A percentile compares a stretch with the other conserved stretches of the same genome.
Evolutionary conservation across 177 flowering plant species (phyloP).

Genomic region (Vitis hybrid): DNA sequence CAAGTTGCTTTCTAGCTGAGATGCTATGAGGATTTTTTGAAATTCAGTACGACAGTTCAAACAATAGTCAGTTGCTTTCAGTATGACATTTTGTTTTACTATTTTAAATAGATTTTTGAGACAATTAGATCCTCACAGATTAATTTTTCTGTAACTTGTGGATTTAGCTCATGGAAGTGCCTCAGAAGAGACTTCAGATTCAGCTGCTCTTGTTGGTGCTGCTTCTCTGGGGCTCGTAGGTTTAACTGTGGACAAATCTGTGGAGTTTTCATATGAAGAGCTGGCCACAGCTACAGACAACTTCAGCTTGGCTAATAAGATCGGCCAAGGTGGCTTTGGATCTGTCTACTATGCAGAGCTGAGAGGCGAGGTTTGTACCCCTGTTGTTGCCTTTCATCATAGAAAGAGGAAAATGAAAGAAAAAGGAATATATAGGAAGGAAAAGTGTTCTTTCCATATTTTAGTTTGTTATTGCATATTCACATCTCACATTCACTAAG

Average conservation of each 20-base stretch:
- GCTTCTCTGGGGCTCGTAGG: slow-evolving; percentile 14
- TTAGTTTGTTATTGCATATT: not conserved
- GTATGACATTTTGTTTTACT: not conserved
- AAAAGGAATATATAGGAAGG: too few species aligned
- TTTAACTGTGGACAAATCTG: slow-evolving; percentile 46
- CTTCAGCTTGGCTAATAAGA: slow-evolving; percentile 42
- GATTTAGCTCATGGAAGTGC: slow-evolving; percentile 16
- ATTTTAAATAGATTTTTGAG: not conserved
- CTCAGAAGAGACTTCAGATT: slow-evolving; percentile 17
- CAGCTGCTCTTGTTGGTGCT: slow-evolving; percentile 9
- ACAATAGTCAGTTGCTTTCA: not conserved
- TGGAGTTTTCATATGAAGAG: slow-evolving; percentile 54
- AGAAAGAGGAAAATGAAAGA: too few species aligned
- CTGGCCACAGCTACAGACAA: slow-evolving; percentile 49
- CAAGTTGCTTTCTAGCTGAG: not conserved
- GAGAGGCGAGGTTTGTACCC: slow-evolving; percentile 53
- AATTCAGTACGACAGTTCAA: too few species aligned
- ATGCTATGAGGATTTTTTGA: too few species aligned
- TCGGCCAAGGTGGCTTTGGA: slow-evolving; percentile 63
- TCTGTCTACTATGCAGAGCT: slow-evolving; percentile 55
- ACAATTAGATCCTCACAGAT: not conserved
- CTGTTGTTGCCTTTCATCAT: too few species aligned
- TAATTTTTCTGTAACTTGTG: not conserved
- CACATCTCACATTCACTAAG: too few species aligned
- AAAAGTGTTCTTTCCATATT: too few species aligned